Percentiles rank a stretch among this genome's conserved stretches.
Evolutionary conservation across 805 yeast species (phyloP).

Genomic region (Ogataea methylovora): DNA sequence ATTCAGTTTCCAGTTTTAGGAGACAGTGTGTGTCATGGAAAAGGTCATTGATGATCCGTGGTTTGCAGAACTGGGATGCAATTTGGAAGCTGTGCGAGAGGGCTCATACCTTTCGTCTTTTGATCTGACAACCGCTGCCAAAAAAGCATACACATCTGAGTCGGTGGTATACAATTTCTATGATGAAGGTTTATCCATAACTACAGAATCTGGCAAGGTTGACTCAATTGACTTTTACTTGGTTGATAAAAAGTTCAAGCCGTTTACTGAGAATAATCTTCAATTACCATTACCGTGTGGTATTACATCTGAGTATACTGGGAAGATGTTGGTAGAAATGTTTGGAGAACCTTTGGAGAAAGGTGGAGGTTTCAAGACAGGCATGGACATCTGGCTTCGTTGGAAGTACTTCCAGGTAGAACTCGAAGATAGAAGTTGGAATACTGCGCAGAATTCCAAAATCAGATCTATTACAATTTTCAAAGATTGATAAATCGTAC

Average conservation of each 20-base stretch:
- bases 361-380: slow-evolving; percentile 29
- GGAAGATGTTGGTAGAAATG: slow-evolving; percentile 20
- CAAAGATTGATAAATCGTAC: slow-evolving; percentile 2
- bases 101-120: too few species aligned
- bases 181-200: slow-evolving; percentile 16
- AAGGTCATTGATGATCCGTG: too few species aligned
- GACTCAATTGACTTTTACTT: slow-evolving; percentile 30
- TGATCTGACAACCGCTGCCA: too few species aligned
- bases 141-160: too few species aligned
- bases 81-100: too few species aligned
- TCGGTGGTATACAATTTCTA: slow-evolving; percentile 13
- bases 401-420: slow-evolving; percentile 30
- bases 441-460: slow-evolving; percentile 18
- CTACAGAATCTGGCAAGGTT: slow-evolving; percentile 6
- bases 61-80: too few species aligned
- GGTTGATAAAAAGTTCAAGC: slow-evolving; percentile 12
- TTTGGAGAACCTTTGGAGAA: slow-evolving; percentile 34
- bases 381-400: slow-evolving; percentile 33
- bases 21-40: too few species aligned
- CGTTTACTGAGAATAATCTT: slow-evolving; percentile 3
- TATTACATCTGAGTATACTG: slow-evolving; percentile 15
- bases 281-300: slow-evolving; percentile 16
- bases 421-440: slow-evolving; percentile 28
- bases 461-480: slow-evolving; percentile 25
- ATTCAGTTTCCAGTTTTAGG: too few species aligned